Conservation (phyloP, 371 early-diverging fungal species). For the Saksenaea vasiformis region DNA sequence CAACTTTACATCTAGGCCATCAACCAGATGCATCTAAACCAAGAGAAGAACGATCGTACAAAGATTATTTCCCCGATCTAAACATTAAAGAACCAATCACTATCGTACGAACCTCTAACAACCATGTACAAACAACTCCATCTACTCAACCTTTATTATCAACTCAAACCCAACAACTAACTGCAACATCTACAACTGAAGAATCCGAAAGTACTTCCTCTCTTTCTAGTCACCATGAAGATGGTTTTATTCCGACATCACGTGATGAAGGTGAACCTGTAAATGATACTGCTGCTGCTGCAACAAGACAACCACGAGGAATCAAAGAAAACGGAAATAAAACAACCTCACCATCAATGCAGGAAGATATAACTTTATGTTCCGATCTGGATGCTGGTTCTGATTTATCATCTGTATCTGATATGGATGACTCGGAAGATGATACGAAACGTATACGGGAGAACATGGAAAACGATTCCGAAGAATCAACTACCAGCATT, state of each 20-base stretch:
- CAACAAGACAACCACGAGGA: neutral
- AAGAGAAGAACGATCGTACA: conserved; percentile 82
- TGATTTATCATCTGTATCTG: neutral
- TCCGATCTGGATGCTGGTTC: conserved; percentile 3
- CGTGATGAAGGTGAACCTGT: neutral
- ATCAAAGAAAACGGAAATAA: neutral
- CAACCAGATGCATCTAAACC: conserved; percentile 41
- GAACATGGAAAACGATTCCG: neutral
- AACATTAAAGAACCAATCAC: conserved; percentile 54
- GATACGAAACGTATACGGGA: neutral
- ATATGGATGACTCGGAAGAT: neutral
- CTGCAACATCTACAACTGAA: neutral
- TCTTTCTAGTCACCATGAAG: neutral
- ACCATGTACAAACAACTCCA: neutral
- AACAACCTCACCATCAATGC: neutral
- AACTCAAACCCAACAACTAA: neutral
- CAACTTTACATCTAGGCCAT: conserved; percentile 4
- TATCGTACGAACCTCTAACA: conserved; percentile 29
- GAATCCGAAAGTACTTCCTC: neutral
- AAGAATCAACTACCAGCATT: neutral
- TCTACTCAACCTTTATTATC: neutral
- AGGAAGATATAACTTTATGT: neutral
- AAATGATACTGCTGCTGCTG: too few relatives aligned
- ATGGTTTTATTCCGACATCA: neutral
- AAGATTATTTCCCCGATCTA: conserved; percentile 83